phyloP scores from a whole-genome alignment of 176 grass and related monocot species.

The Panicum miliaceum region DNA sequence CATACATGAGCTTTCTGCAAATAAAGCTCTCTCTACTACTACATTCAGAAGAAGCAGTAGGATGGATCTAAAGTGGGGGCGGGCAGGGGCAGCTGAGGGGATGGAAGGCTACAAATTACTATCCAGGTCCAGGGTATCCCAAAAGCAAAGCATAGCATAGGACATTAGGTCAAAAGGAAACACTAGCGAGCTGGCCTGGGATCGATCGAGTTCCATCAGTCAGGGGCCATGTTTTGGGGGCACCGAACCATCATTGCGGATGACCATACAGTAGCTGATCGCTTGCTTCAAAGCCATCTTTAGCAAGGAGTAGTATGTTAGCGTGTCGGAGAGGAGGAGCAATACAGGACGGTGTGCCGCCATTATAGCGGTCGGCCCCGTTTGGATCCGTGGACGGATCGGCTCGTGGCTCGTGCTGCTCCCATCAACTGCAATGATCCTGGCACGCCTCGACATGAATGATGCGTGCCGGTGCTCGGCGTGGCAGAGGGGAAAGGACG shows the following conservation, averaged over 20 bases:
- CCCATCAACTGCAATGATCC: background rate
- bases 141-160: background rate
- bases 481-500: background rate
- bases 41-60: background rate
- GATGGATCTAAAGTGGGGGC: background rate
- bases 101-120: background rate
- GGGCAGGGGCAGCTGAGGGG: slow-evolving; percentile 9
- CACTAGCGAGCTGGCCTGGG: too few species aligned
- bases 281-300: slow-evolving; percentile 41
- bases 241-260: too few species aligned
- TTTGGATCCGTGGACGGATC: background rate
- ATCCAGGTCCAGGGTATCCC: background rate
- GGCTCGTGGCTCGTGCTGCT: background rate
- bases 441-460: background rate
- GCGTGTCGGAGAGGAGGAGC: background rate
- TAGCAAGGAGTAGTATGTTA: background rate
- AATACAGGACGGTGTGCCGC: background rate
- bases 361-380: slow-evolving; percentile 6
- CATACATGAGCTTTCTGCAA: slow-evolving; percentile 14
- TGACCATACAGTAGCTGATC: background rate
- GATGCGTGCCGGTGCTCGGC: background rate
- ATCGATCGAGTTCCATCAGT: background rate
- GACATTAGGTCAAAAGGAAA: too few species aligned
- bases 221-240: too few species aligned
- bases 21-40: background rate